A percentile compares a stretch with the other conserved stretches of the same genome.
phyloP scores from a whole-genome alignment of 805 yeast species.

The Candida gorgasii region DNA sequence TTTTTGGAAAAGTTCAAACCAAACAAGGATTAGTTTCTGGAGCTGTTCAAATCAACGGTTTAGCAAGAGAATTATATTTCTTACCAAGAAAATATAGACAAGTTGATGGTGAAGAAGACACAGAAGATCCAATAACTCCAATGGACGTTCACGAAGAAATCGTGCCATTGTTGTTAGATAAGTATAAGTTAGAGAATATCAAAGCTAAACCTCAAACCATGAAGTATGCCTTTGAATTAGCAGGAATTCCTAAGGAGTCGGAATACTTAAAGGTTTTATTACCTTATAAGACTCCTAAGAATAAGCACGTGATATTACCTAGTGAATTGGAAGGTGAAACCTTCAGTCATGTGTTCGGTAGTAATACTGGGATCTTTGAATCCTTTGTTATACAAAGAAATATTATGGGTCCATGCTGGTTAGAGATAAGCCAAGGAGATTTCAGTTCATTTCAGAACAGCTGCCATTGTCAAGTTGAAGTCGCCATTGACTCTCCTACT shows the following conservation, averaged over 20 bases:
- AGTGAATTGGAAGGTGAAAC: constrained; percentile 72
- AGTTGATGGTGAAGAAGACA: constrained; percentile 42
- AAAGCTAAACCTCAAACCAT: constrained; percentile 69
- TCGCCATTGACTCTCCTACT: constrained; percentile 52
- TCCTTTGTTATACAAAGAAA: constrained; percentile 78
- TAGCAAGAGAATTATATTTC: constrained; percentile 72
- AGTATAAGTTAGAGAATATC: constrained; percentile 60
- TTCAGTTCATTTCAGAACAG: constrained; percentile 59
- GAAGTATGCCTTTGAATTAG: constrained; percentile 87
- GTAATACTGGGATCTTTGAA: constrained; percentile 74
- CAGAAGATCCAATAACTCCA: constrained; percentile 43
- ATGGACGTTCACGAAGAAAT: constrained; percentile 80
- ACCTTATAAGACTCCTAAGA: constrained; percentile 69
- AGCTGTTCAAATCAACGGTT: constrained; percentile 70
- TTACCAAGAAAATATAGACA: constrained; percentile 60
- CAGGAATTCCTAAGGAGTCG: constrained; percentile 74
- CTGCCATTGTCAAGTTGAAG: constrained; percentile 82
- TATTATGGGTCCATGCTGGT: constrained; percentile 98
- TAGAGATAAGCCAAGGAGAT: constrained; percentile 66
- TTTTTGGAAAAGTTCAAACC: constrained; percentile 80
- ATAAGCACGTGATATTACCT: constrained; percentile 52
- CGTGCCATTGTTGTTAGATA: constrained; percentile 59
- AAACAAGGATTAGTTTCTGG: constrained; percentile 66
- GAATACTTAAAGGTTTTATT: constrained; percentile 77
- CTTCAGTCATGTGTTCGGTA: constrained; percentile 78